Conservation (phyloP, 225 moss, liverwort and hornwort genomes). For the Polytrichum commune region DNA sequence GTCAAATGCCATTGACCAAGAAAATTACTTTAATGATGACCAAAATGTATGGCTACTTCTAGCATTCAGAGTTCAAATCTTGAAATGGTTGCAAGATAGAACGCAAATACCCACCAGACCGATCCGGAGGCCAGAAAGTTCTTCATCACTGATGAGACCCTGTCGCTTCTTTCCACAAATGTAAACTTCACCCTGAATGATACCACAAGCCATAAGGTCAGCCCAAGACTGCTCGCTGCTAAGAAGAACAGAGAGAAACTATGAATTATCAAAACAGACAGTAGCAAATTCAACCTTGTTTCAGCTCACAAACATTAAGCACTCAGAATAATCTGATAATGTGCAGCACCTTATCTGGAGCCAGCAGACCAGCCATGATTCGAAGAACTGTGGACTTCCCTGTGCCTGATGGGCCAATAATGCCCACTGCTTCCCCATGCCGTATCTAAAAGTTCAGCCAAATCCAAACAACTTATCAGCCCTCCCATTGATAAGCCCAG, state of each 20-base stretch:
- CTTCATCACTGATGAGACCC: constrained; percentile 87
- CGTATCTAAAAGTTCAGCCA: constrained; percentile 52
- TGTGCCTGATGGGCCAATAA: constrained; percentile 98
- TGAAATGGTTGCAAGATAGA: background rate
- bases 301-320: no score
- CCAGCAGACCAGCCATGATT: constrained; percentile 92
- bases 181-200: constrained; percentile 76
- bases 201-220: no score
- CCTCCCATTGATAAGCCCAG: no score
- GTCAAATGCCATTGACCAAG: no score
- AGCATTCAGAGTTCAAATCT: background rate
- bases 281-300: no score
- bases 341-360: constrained; percentile 75
- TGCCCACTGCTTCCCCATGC: constrained; percentile 94
- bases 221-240: no score
- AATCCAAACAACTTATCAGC: background rate
- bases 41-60: no score
- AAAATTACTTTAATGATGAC: no score
- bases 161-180: constrained; percentile 74
- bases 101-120: constrained; percentile 67
- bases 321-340: background rate
- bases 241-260: background rate
- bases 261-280: background rate
- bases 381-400: constrained; percentile 92
- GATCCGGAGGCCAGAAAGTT: constrained; percentile 71